These are phyloP conservation scores for Osmanthus fragrans DNA, from an alignment of 257 asterid genomes.

Conservation along the genomic window DNA sequence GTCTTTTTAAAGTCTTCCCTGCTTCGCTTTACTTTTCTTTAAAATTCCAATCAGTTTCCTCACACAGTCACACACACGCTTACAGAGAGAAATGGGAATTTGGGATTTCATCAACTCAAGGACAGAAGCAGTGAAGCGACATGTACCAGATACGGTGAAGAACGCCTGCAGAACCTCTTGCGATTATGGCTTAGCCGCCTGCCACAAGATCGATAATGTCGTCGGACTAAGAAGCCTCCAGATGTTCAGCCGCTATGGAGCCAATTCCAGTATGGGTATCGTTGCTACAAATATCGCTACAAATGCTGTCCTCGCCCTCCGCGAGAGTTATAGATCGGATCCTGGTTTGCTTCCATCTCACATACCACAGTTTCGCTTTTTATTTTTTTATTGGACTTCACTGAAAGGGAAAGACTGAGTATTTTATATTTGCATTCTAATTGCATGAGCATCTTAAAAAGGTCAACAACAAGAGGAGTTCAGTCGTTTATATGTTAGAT, in stretches of 20 bases:
- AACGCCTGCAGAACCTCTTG: constrained; percentile 24
- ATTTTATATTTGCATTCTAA: too few species aligned
- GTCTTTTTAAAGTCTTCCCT: too few species aligned
- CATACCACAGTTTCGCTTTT: too few species aligned
- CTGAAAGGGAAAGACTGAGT: background rate
- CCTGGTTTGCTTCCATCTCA: constrained; percentile 36
- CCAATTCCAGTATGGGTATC: constrained; percentile 26
- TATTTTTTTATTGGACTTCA: too few species aligned
- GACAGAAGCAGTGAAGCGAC: constrained; percentile 40
- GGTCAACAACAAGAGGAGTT: too few species aligned
- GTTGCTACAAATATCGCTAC: constrained; percentile 28
- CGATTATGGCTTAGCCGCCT: constrained; percentile 22
- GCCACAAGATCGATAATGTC: constrained; percentile 25
- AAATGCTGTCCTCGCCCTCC: constrained; percentile 30
- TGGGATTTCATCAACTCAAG: constrained; percentile 44
- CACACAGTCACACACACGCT: too few species aligned
- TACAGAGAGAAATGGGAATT: constrained; percentile 36
- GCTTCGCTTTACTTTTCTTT: too few species aligned
- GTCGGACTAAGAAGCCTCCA: background rate
- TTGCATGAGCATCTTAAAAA: too few species aligned
- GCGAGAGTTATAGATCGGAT: constrained; percentile 22
- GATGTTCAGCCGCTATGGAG: constrained; percentile 23
- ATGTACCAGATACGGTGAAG: constrained; percentile 33
- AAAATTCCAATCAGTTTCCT: too few species aligned
- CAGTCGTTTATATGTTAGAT: too few species aligned